These are phyloP conservation scores for Coemansia pectinata DNA, from an alignment of 192 early-diverging fungal genomes.

Conservation along the genomic window DNA sequence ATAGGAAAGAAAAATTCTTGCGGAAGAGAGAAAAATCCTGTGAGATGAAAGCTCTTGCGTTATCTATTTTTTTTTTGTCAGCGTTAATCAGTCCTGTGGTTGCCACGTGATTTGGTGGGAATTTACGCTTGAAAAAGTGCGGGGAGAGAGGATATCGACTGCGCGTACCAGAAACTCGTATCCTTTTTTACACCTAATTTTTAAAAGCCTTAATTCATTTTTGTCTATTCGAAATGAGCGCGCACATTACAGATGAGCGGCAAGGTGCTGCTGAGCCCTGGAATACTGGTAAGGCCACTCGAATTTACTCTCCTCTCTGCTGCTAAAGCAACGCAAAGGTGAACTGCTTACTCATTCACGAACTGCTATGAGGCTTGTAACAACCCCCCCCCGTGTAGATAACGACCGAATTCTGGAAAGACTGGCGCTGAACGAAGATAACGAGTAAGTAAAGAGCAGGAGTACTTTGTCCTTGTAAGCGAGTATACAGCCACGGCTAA, in stretches of 20 bases:
- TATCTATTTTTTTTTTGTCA: background rate
- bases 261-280: conserved; percentile 14
- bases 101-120: background rate
- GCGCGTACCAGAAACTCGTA: background rate
- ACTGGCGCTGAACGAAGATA: conserved; percentile 39
- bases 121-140: background rate
- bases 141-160: background rate
- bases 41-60: background rate
- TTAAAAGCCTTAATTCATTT: background rate
- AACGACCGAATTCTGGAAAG: conserved; percentile 33
- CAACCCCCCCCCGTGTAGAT: conserved; percentile 18
- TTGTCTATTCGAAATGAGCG: conserved; percentile 9
- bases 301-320: background rate
- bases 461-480: background rate
- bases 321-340: background rate
- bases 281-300: conserved; percentile 11
- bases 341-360: background rate
- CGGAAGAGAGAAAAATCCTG: background rate
- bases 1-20: background rate
- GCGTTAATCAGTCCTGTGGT: background rate
- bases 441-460: conserved; percentile 16
- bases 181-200: background rate
- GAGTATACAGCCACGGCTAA: background rate
- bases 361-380: background rate
- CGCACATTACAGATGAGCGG: conserved; percentile 8